phyloP scores from a whole-genome alignment of 1,284 basidiomycete genomes.

The Agroathelia rolfsii region DNA sequence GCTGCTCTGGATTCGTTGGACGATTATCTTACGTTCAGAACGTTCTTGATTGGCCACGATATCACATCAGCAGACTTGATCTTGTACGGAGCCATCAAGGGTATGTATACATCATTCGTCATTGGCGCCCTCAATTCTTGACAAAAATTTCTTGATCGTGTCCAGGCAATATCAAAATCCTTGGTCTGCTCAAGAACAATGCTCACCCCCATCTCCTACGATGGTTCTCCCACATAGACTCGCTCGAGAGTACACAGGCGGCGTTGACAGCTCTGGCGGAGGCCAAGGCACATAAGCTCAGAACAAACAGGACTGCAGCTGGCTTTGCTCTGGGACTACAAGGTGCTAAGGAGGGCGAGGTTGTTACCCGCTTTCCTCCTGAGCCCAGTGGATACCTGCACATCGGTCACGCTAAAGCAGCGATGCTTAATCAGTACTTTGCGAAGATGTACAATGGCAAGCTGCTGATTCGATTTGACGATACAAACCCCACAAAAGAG shows the following conservation, averaged over 20 bases:
- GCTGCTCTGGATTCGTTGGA: conserved; percentile 69
- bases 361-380: conserved; percentile 95
- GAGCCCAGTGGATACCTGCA: conserved; percentile 98
- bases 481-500: conserved; percentile 98
- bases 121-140: no score
- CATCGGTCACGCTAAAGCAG: conserved; percentile 96
- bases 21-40: conserved; percentile 72
- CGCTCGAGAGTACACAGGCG: conserved; percentile 60
- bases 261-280: conserved; percentile 46
- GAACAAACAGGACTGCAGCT: conserved; percentile 68
- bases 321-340: conserved; percentile 88
- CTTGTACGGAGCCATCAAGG: conserved; percentile 80
- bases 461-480: conserved; percentile 94
- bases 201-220: conserved; percentile 77
- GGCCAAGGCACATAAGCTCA: conserved; percentile 69
- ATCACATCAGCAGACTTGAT: conserved; percentile 74
- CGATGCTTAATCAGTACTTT: conserved; percentile 95
- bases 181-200: conserved; percentile 80
- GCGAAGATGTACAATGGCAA: conserved; percentile 96
- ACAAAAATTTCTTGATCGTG: no score
- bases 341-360: conserved; percentile 80
- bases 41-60: conserved; percentile 69
- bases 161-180: conserved; percentile 49
- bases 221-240: conserved; percentile 83
- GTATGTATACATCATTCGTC: conserved; percentile 30